Evolutionary conservation across 768 basidiomycete genomes (phyloP), one percentile per base, ranked within the genome.

Genomic region (Phaeotremella fagi): DNA sequence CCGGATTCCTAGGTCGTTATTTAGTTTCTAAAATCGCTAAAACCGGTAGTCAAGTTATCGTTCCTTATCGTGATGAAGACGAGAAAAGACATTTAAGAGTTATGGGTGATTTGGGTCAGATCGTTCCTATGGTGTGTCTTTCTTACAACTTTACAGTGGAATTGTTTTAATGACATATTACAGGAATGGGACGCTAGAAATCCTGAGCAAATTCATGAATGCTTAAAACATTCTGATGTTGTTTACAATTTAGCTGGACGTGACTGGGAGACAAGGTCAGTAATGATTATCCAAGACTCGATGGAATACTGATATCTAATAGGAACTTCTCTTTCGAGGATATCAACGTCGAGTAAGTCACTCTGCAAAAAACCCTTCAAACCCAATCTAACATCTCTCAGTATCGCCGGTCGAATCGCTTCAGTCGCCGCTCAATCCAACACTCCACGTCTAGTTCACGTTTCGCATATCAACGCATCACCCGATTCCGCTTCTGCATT

Each of bases 171-270:
- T 27, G 31, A 16, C 42, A 25, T 16, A 7, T 1, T 22, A 20
- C 52, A 97, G 92, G 94, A 97, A 82, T 97, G 90, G 90, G 90
- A 97, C 71, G 80, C 94, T 44, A 82, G 90, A 52, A 85, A 88
- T 70, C 87, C 90, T 66, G 81, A 83, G 46, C 90, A 92, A 70
- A 95, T 92, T 63, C 88, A 83, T 33, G 94, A 97, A 72, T 95
- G 91, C 74, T 73, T 98, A 54, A 80, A 88, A 61, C 90, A 95
- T 75, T 97, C 94, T 18, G 90, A 98, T 72, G 87, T 86, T 3
- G 95, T 99, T 20, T 95, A 91, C 79, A 98, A 97, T 77, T 85
- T 97, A 52, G 85, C 88, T 46, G 91, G 94, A 18, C 80, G 92
- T 46, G 88, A 98, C 73, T 94, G 85, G 72, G 87, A 89, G 78